Evolutionary conservation across 2,329 filamentous ascomycete genomes (phyloP).

Genomic region (Ceratocystis colombiana): DNA sequence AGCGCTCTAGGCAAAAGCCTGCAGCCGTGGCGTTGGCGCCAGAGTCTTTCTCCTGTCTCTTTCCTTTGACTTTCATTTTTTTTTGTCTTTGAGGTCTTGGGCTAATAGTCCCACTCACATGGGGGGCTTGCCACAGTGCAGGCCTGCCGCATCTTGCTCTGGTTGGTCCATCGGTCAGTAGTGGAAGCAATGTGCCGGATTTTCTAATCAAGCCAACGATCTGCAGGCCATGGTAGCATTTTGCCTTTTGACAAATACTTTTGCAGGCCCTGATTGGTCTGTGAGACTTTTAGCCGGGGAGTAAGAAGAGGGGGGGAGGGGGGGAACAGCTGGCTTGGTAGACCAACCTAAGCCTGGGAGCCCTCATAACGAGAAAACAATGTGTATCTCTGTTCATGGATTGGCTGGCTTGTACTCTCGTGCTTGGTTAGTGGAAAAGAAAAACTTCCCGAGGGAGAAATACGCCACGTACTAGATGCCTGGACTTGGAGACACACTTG

Average conservation of each 20-base stretch:
- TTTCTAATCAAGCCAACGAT: background rate
- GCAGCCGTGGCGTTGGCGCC: background rate
- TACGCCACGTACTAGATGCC: background rate
- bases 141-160: background rate
- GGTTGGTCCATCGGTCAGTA: background rate
- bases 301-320: background rate
- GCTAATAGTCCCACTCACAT: background rate
- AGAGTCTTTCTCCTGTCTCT: background rate
- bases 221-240: slow-evolving; percentile 6
- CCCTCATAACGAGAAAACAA: background rate
- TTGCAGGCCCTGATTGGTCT: slow-evolving; percentile 16
- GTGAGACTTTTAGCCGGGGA: background rate
- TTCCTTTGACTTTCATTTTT: background rate
- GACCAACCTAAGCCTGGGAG: background rate
- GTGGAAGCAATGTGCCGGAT: slow-evolving; percentile 10
- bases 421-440: background rate
- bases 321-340: background rate
- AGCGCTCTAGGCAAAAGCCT: background rate
- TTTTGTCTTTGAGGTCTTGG: background rate
- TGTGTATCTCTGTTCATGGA: background rate
- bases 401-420: background rate
- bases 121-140: background rate
- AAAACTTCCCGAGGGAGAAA: background rate
- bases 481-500: too few relatives aligned
- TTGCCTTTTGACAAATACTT: slow-evolving; percentile 15